phyloP scores from a whole-genome alignment of 257 asterid species.

The Solanum infundibuliforme region DNA sequence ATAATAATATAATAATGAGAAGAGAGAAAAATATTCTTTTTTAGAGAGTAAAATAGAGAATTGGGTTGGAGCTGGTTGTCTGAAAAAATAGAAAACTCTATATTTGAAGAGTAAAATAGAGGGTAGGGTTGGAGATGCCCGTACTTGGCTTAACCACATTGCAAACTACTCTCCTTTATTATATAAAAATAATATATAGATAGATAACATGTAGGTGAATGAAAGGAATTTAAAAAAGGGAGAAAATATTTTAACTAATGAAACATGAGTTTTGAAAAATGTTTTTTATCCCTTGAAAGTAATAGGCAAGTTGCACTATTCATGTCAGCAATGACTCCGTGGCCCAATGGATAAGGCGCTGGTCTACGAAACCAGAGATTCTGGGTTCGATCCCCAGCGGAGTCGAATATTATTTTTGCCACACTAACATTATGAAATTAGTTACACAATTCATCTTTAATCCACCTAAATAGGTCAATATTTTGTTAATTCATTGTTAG shows the following conservation, averaged over 20 bases:
- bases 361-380: constrained; percentile 98
- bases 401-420: background rate
- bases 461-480: too few relatives aligned
- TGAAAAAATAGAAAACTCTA: too few relatives aligned
- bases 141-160: too few relatives aligned
- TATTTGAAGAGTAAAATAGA: too few relatives aligned
- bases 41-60: too few relatives aligned
- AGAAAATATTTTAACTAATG: background rate
- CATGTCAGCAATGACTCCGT: background rate
- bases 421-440: background rate
- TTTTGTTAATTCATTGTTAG: background rate
- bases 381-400: constrained; percentile 95
- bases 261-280: background rate
- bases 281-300: background rate
- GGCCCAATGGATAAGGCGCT: constrained; percentile 99
- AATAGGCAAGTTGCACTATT: accelerated
- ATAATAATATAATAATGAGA: too few relatives aligned
- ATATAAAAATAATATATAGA: too few relatives aligned
- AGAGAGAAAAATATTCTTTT: too few relatives aligned
- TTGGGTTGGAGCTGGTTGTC: too few relatives aligned
- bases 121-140: too few relatives aligned
- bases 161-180: too few relatives aligned
- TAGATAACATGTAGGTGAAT: background rate
- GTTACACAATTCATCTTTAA: too few relatives aligned
- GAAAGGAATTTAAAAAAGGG: background rate